These are phyloP conservation scores for Gliomastix tumulicola DNA, from an alignment of 2,329 filamentous ascomycete genomes.

Conservation along the genomic window DNA sequence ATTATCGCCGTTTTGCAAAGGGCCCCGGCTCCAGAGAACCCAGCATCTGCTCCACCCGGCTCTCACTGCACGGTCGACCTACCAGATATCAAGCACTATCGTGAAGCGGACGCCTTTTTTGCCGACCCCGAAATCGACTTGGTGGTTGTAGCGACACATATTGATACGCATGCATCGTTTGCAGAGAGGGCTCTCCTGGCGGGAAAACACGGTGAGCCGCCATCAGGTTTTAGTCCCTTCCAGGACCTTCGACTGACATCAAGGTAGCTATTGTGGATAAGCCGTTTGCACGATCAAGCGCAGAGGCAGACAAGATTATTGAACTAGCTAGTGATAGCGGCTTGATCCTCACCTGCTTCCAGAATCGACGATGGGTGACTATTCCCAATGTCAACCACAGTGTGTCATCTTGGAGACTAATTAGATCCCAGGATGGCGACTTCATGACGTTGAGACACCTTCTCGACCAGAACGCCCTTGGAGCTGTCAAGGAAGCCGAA, in stretches of 20 bases:
- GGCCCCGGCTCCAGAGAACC: constrained; percentile 41
- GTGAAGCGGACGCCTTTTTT: constrained; percentile 53
- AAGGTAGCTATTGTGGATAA: constrained; percentile 47
- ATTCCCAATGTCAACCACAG: not conserved
- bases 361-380: constrained; percentile 60
- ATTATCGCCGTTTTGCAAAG: constrained; percentile 74
- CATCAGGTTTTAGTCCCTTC: not conserved
- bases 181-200: constrained; percentile 57
- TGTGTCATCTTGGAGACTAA: not conserved
- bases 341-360: constrained; percentile 59
- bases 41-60: constrained; percentile 45
- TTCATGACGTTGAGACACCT: constrained; percentile 64
- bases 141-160: constrained; percentile 66
- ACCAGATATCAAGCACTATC: constrained; percentile 57
- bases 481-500: constrained; percentile 57
- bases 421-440: constrained; percentile 48
- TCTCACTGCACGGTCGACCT: constrained; percentile 48
- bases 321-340: constrained; percentile 42
- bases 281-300: constrained; percentile 69
- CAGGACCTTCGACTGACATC: not conserved
- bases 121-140: constrained; percentile 60
- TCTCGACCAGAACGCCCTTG: constrained; percentile 49
- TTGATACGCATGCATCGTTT: constrained; percentile 62
- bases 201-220: constrained; percentile 55
- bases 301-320: constrained; percentile 59